phyloP scores from a whole-genome alignment of 106 monocot species.

The Dactylorhiza incarnata region DNA sequence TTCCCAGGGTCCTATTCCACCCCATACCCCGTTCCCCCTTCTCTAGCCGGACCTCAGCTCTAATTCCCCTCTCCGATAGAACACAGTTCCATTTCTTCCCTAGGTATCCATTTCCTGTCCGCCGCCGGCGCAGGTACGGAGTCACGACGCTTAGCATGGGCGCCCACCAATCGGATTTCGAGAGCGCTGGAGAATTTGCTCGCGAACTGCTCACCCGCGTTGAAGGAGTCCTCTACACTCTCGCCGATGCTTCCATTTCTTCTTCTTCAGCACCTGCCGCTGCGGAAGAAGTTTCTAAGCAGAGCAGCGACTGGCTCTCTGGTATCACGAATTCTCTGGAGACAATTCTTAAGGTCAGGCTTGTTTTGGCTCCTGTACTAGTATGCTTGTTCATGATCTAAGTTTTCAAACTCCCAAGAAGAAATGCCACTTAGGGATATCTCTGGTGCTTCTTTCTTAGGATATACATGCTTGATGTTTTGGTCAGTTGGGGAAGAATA shows the following conservation, averaged over 20 bases:
- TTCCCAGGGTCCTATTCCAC: conserved; percentile 12
- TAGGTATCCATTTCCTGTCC: background rate
- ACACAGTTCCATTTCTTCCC: conserved; percentile 8
- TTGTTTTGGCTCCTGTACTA: background rate
- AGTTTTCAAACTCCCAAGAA: background rate
- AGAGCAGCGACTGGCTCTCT: conserved; percentile 66
- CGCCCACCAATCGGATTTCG: conserved; percentile 24
- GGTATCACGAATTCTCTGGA: conserved; percentile 72
- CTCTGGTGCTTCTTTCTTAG: too few relatives aligned
- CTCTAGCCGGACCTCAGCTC: conserved; percentile 8
- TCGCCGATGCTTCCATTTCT: conserved; percentile 61
- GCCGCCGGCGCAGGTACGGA: conserved; percentile 3
- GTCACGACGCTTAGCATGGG: conserved; percentile 6
- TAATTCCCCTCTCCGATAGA: conserved; percentile 5
- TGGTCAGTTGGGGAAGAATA: too few relatives aligned
- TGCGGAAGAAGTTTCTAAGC: conserved; percentile 34
- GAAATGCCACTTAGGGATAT: background rate
- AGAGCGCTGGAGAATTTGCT: conserved; percentile 12
- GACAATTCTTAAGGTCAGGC: conserved; percentile 63
- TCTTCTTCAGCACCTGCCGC: conserved; percentile 23
- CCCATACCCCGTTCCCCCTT: conserved; percentile 9
- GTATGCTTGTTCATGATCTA: background rate
- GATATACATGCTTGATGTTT: too few relatives aligned
- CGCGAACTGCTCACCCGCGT: conserved; percentile 29
- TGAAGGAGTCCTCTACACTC: conserved; percentile 55